These are phyloP conservation scores for Leccinum insolens DNA, from an alignment of 1,284 basidiomycete species.

Conservation along the genomic window DNA sequence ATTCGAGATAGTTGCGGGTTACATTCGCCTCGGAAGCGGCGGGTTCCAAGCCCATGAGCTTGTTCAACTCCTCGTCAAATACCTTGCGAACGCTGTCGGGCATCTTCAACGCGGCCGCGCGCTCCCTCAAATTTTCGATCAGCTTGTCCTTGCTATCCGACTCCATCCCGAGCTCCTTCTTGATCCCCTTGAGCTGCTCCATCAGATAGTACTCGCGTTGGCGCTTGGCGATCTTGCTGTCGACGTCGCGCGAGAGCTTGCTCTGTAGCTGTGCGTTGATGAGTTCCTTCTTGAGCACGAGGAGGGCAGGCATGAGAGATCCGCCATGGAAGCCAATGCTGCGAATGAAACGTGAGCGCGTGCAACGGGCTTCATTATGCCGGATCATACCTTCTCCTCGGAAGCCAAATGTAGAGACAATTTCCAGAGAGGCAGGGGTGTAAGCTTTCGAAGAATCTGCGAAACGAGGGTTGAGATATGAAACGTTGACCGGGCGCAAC, in stretches of 20 bases:
- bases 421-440: slow-evolving; percentile 47
- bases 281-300: too few relatives aligned
- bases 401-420: slow-evolving; percentile 78
- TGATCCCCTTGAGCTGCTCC: too few relatives aligned
- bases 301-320: slow-evolving; percentile 49
- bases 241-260: too few relatives aligned
- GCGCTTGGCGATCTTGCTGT: too few relatives aligned
- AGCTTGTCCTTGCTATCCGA: too few relatives aligned
- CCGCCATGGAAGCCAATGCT: slow-evolving; percentile 85
- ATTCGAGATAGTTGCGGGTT: slow-evolving; percentile 96
- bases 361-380: slow-evolving; percentile 7
- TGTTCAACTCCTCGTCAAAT: slow-evolving; percentile 96
- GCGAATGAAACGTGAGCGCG: slow-evolving; percentile 11
- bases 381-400: slow-evolving; percentile 77
- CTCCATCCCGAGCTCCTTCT: too few relatives aligned
- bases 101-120: too few relatives aligned
- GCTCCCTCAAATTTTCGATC: too few relatives aligned
- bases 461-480: background rate
- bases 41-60: slow-evolving; percentile 91
- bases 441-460: slow-evolving; percentile 78
- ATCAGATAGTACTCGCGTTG: too few relatives aligned
- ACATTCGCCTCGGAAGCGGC: slow-evolving; percentile 94
- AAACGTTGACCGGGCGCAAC: background rate
- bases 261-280: too few relatives aligned
- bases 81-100: slow-evolving; percentile 43